These are phyloP conservation scores for Thalassiosira gravida DNA, from an alignment of 352 stramenopile species.

Conservation along the genomic window DNA sequence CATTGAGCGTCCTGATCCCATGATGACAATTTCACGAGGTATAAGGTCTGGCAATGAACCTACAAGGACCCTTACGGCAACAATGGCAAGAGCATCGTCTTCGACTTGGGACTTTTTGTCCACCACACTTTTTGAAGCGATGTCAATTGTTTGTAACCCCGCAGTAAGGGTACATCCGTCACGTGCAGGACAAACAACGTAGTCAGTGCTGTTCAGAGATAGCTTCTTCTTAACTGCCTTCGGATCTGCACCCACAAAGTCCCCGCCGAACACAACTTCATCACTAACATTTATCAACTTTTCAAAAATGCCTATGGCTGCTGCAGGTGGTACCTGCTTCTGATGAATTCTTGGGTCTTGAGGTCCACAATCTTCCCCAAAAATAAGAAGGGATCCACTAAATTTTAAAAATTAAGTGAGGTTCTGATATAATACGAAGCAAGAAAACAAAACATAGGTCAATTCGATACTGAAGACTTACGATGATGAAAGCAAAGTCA, in stretches of 20 bases:
- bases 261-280: conserved; percentile 58
- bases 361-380: conserved; percentile 60
- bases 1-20: conserved; percentile 67
- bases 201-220: conserved; percentile 66
- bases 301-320: conserved; percentile 76
- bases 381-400: conserved; percentile 70
- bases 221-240: conserved; percentile 63
- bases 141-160: conserved; percentile 34
- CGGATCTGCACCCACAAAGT: conserved; percentile 67
- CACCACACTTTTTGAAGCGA: conserved; percentile 16
- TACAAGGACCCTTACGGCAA: conserved; percentile 79
- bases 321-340: background rate
- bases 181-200: conserved; percentile 57
- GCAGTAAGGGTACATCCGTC: conserved; percentile 78
- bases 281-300: conserved; percentile 75
- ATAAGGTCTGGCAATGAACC: conserved; percentile 72
- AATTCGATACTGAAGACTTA: background rate
- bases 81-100: conserved; percentile 61
- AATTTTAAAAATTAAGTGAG: no score
- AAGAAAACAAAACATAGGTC: no score
- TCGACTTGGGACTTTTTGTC: conserved; percentile 16
- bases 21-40: conserved; percentile 69
- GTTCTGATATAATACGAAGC: no score
- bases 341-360: background rate
- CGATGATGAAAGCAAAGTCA: conserved; percentile 62